Evolutionary conservation across 2,329 filamentous ascomycete species (phyloP).

Genomic region (Neopestalotiopsis sp.): DNA sequence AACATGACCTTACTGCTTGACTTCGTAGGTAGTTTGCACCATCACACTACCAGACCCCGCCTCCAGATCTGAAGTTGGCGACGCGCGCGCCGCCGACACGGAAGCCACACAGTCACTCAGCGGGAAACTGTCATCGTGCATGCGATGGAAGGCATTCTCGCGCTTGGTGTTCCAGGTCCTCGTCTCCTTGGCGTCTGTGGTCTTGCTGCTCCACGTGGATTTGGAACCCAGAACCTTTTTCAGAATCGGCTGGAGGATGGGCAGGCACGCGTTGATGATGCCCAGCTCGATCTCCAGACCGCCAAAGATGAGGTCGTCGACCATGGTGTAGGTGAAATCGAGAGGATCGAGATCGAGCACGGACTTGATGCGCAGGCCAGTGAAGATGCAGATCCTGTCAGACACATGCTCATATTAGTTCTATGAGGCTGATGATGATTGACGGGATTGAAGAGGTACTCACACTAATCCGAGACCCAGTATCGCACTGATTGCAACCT

Average conservation of each 20-base stretch:
- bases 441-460: not conserved
- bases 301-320: slow-evolving; percentile 41
- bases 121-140: not conserved
- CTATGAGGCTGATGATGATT: not conserved
- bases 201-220: not conserved
- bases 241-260: slow-evolving; percentile 46
- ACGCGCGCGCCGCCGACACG: not conserved
- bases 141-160: not conserved
- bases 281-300: slow-evolving; percentile 45
- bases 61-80: not conserved
- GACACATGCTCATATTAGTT: slow-evolving; percentile 2
- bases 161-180: not conserved
- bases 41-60: not conserved
- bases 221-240: slow-evolving; percentile 21
- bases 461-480: not conserved
- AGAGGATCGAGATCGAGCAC: slow-evolving; percentile 24
- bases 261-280: slow-evolving; percentile 47
- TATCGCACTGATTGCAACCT: not conserved
- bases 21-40: not conserved
- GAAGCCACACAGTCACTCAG: not conserved
- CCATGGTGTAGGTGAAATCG: slow-evolving; percentile 28
- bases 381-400: slow-evolving; percentile 43
- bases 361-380: slow-evolving; percentile 40
- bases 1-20: not conserved
- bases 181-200: not conserved